These are phyloP conservation scores for Aurantiochytrium sp. DNA, from an alignment of 108 stramenopile species.

Conservation along the genomic window DNA sequence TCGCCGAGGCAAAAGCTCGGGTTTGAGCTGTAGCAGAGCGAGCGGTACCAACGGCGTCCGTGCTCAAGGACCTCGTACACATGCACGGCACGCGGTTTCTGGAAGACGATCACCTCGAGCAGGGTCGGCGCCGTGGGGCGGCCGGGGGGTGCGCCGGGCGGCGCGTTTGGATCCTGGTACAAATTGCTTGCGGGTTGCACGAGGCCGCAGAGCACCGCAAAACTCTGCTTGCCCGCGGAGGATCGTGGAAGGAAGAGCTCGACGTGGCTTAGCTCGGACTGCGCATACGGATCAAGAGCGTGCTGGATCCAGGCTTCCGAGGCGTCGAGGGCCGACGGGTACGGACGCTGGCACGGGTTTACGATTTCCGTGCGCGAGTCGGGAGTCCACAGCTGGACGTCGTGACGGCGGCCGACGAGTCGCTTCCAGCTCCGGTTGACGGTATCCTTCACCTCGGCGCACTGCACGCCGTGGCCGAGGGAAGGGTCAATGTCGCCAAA, in stretches of 20 bases:
- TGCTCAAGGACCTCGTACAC: slow-evolving; percentile 92
- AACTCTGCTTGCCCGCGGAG: slow-evolving; percentile 75
- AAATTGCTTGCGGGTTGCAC: slow-evolving; percentile 49
- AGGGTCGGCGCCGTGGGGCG: slow-evolving; percentile 67
- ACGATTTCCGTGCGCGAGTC: slow-evolving; percentile 68
- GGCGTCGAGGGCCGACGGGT: slow-evolving; percentile 63
- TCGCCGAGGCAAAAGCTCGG: slow-evolving; percentile 79
- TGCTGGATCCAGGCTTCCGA: slow-evolving; percentile 84
- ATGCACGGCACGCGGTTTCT: slow-evolving; percentile 82
- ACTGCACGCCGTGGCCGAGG: slow-evolving; percentile 49
- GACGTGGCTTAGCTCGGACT: slow-evolving; percentile 76
- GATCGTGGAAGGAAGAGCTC: slow-evolving; percentile 75
- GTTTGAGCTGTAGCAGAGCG: slow-evolving; percentile 85
- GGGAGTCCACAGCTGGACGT: slow-evolving; percentile 87
- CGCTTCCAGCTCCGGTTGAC: slow-evolving; percentile 90
- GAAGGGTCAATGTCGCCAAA: neutral
- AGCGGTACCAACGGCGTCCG: slow-evolving; percentile 86
- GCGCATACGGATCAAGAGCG: slow-evolving; percentile 74
- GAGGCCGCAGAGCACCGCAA: slow-evolving; percentile 77
- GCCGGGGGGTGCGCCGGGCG: slow-evolving; percentile 45
- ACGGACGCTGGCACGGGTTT: slow-evolving; percentile 70
- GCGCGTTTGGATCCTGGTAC: slow-evolving; percentile 52
- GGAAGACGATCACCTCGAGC: slow-evolving; percentile 90
- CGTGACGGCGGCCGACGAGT: slow-evolving; percentile 87
- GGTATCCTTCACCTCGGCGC: slow-evolving; percentile 95